phyloP scores from a whole-genome alignment of 345 rosid species.

The Eucalyptus regnans region DNA sequence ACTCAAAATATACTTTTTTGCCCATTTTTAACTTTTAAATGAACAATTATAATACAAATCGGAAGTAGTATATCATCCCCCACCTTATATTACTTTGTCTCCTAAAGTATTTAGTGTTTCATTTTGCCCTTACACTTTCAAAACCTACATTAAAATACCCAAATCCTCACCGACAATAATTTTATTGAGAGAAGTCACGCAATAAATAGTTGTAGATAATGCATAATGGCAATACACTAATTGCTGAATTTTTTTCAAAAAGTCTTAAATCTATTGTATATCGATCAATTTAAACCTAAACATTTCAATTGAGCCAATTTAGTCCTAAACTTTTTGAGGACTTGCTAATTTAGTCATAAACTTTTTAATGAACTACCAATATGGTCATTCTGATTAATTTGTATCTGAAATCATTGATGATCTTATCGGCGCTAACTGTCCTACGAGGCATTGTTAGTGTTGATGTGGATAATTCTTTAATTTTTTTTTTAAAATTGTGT shows the following conservation, averaged over 20 bases:
- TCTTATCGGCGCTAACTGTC: fast-evolving
- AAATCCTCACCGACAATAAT: not conserved
- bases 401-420: no score
- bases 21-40: not conserved
- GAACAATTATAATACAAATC: not conserved
- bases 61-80: not conserved
- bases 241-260: not conserved
- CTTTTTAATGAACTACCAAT: not conserved
- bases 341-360: no score
- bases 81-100: not conserved
- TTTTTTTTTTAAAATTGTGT: fast-evolving
- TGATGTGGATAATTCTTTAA: not conserved
- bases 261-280: not conserved
- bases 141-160: not conserved
- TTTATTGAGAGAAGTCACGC: not conserved
- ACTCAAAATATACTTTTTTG: not conserved
- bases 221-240: not conserved
- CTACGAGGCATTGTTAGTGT: fast-evolving
- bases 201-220: not conserved
- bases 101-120: not conserved
- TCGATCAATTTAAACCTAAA: not conserved
- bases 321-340: no score
- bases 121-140: not conserved
- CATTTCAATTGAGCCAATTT: not conserved
- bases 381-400: not conserved